These are phyloP conservation scores for Bjerkandera adusta DNA, from an alignment of 1,284 basidiomycete species.

Conservation along the genomic window DNA sequence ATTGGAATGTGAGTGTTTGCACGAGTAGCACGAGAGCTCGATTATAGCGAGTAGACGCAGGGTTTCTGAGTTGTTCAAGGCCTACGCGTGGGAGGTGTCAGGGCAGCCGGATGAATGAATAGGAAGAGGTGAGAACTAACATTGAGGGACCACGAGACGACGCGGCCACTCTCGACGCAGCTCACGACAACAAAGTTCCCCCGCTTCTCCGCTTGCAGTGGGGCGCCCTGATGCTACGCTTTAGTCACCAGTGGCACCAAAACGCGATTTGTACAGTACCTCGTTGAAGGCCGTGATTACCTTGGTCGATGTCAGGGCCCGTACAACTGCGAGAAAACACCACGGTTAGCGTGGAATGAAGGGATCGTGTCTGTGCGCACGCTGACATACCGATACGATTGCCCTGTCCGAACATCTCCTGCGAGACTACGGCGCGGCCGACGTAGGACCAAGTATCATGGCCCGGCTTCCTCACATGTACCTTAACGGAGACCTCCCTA, in stretches of 20 bases:
- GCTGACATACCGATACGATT: conserved; percentile 62
- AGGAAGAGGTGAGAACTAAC: conserved; percentile 45
- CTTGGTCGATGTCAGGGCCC: conserved; percentile 62
- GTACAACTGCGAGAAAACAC: conserved; percentile 50
- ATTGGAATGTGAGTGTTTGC: conserved; percentile 62
- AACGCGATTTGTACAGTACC: conserved; percentile 36
- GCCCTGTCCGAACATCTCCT: conserved; percentile 67
- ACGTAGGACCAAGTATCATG: conserved; percentile 79
- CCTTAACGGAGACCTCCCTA: conserved; percentile 76
- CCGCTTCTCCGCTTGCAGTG: conserved; percentile 78
- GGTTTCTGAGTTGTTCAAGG: conserved; percentile 76
- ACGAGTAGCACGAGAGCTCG: conserved; percentile 75
- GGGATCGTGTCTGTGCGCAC: not conserved
- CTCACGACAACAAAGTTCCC: conserved; percentile 82
- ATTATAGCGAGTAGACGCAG: conserved; percentile 75
- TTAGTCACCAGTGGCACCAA: conserved; percentile 17
- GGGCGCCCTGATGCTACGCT: conserved; percentile 47
- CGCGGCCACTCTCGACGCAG: conserved; percentile 64
- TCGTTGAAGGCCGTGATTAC: conserved; percentile 69
- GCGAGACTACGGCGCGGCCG: conserved; percentile 68
- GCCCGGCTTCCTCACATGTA: conserved; percentile 77
- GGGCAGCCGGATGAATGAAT: conserved; percentile 1
- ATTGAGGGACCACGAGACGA: conserved; percentile 83
- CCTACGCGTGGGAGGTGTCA: conserved; percentile 38
- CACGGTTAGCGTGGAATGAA: not conserved